Percentiles rank a stretch among this genome's conserved stretches.
phyloP scores from a whole-genome alignment of 1,139 yeast genomes.

The Debaryomyces psychrophilus region DNA sequence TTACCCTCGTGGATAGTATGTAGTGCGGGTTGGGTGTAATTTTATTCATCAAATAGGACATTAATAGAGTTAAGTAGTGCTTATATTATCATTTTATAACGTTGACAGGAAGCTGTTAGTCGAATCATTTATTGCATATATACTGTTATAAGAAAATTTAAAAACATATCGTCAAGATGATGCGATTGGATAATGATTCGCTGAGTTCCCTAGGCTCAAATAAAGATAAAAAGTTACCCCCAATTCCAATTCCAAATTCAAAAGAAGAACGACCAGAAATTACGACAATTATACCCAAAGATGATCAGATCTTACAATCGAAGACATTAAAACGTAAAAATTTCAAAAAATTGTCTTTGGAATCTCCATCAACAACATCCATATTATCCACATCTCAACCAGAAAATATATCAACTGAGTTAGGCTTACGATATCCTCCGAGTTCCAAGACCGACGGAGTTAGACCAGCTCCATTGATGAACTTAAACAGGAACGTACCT shows the following conservation, averaged over 20 bases:
- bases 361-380: constrained; percentile 19
- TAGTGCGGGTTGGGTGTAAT: constrained; percentile 2
- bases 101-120: background rate
- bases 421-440: constrained; percentile 16
- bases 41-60: background rate
- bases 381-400: background rate
- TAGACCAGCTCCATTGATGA: constrained; percentile 31
- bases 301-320: constrained; percentile 40
- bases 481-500: constrained; percentile 14
- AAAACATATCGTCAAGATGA: constrained; percentile 19
- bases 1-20: background rate
- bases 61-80: background rate
- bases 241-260: constrained; percentile 41
- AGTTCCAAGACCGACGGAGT: constrained; percentile 19
- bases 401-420: constrained; percentile 8
- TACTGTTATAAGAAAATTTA: background rate
- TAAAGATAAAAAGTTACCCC: constrained; percentile 44
- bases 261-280: constrained; percentile 10
- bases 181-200: constrained; percentile 31
- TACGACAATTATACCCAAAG: constrained; percentile 11
- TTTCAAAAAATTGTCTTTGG: constrained; percentile 67
- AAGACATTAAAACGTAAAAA: constrained; percentile 74
- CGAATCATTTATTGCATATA: background rate
- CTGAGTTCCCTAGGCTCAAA: constrained; percentile 30
- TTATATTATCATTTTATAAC: background rate